A percentile compares a stretch with the other conserved stretches of the same genome.
phyloP scores from a whole-genome alignment of 768 basidiomycete genomes.

The Tulasnella sp. region DNA sequence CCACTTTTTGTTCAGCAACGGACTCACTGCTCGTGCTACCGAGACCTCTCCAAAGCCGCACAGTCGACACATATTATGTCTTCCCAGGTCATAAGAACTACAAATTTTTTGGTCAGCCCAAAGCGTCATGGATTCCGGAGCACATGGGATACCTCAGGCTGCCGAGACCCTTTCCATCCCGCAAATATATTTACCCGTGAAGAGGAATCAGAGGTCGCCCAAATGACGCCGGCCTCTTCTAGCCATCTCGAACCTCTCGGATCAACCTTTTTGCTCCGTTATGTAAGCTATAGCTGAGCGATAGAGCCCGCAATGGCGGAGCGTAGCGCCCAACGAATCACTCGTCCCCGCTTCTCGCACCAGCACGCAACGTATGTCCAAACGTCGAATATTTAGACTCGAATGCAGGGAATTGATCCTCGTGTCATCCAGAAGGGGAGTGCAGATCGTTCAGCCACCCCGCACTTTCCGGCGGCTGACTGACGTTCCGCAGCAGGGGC shows the following conservation, averaged over 20 bases:
- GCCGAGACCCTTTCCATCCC: not conserved
- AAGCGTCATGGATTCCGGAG: not conserved
- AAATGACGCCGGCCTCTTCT: not conserved
- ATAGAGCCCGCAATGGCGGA: no score
- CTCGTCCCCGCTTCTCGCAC: no score
- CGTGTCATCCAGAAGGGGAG: not conserved
- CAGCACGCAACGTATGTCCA: no score
- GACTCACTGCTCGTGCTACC: no score
- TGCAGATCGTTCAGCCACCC: not conserved
- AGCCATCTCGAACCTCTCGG: not conserved
- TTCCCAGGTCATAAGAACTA: not conserved
- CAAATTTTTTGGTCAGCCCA: not conserved
- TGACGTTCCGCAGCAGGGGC: not conserved
- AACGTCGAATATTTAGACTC: no score
- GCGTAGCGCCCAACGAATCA: no score
- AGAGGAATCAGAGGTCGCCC: not conserved
- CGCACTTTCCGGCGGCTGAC: not conserved
- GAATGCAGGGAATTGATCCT: not conserved
- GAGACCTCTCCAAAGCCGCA: no score
- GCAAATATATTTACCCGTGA: not conserved
- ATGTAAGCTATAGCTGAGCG: not conserved
- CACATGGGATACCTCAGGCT: not conserved
- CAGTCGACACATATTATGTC: not conserved
- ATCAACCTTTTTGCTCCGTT: not conserved
- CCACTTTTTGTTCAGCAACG: no score